Evolutionary conservation across 768 basidiomycete species (phyloP).

Genomic region (Ramaria sp.): DNA sequence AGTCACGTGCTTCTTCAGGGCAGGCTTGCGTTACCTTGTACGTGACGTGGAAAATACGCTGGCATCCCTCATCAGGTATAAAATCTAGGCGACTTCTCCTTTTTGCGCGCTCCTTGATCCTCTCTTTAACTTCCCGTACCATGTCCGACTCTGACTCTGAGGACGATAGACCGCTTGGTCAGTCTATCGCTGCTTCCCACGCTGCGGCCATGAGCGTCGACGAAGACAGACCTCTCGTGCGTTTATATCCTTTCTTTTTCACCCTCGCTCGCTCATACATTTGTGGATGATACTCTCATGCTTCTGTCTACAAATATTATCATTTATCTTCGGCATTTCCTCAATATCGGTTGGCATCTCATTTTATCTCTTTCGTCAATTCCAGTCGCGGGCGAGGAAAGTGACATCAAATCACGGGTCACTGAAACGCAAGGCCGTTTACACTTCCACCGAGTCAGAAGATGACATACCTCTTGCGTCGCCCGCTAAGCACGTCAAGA

Average conservation of each 20-base stretch:
- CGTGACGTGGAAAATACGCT: conserved; percentile 10
- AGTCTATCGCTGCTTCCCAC: conserved; percentile 34
- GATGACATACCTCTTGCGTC: conserved; percentile 67
- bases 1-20: conserved; percentile 39
- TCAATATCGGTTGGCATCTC: background rate
- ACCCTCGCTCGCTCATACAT: background rate
- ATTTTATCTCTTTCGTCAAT: background rate
- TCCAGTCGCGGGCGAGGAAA: conserved; percentile 25
- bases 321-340: conserved; percentile 14
- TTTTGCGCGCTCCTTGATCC: conserved; percentile 15
- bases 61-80: conserved; percentile 3
- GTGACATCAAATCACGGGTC: conserved; percentile 37
- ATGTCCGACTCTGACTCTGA: conserved; percentile 38
- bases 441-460: conserved; percentile 18
- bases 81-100: background rate
- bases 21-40: conserved; percentile 38
- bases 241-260: conserved; percentile 18
- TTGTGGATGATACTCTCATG: conserved; percentile 16
- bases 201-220: conserved; percentile 37
- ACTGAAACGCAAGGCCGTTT: conserved; percentile 36
- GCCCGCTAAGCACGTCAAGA: conserved; percentile 40
- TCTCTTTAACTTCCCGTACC: conserved; percentile 18
- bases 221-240: conserved; percentile 65
- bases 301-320: conserved; percentile 26
- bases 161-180: conserved; percentile 41